phyloP scores from a whole-genome alignment of 495 filamentous ascomycete species.

The Lasiosphaeriaceae sp. region DNA sequence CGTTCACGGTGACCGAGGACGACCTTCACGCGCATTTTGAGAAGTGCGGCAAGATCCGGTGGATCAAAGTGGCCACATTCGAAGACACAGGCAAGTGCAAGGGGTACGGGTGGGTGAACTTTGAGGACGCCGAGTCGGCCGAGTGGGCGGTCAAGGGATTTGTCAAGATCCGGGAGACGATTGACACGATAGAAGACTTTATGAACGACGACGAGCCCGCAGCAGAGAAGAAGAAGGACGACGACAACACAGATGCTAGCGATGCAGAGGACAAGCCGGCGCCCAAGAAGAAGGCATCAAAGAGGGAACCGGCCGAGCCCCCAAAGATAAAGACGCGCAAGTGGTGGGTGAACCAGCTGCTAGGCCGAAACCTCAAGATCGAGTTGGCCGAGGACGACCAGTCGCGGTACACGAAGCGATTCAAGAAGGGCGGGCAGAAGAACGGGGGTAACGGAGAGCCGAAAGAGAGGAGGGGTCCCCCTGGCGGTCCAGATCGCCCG shows the following conservation, averaged over 20 bases:
- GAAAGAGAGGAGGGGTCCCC: slow-evolving; percentile 9
- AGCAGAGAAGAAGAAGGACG: slow-evolving; percentile 14
- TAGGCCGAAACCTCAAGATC: slow-evolving; percentile 75
- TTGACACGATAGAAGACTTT: slow-evolving; percentile 52
- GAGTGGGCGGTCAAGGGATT: slow-evolving; percentile 79
- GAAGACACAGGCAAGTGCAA: slow-evolving; percentile 98
- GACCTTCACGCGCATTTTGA: slow-evolving; percentile 72
- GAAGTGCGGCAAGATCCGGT: slow-evolving; percentile 73
- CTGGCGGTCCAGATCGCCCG: neutral
- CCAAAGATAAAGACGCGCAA: slow-evolving; percentile 61
- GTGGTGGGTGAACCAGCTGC: slow-evolving; percentile 76
- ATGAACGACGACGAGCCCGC: slow-evolving; percentile 47
- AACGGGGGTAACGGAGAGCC: slow-evolving; percentile 7
- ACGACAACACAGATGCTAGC: slow-evolving; percentile 27
- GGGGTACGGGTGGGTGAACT: slow-evolving; percentile 92
- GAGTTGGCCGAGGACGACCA: slow-evolving; percentile 91
- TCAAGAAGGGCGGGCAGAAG: slow-evolving; percentile 59
- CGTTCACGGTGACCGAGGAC: slow-evolving; percentile 81
- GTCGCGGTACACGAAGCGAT: slow-evolving; percentile 87
- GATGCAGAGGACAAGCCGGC: slow-evolving; percentile 3
- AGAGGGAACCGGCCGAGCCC: slow-evolving; percentile 9
- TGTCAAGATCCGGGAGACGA: slow-evolving; percentile 57
- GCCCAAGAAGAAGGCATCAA: slow-evolving; percentile 12
- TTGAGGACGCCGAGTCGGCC: slow-evolving; percentile 71
- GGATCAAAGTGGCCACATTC: slow-evolving; percentile 87